A percentile compares a stretch with the other conserved stretches of the same genome.
These are phyloP conservation scores for Bremia lactucae DNA, from an alignment of 352 stramenopile species.

Conservation along the genomic window DNA sequence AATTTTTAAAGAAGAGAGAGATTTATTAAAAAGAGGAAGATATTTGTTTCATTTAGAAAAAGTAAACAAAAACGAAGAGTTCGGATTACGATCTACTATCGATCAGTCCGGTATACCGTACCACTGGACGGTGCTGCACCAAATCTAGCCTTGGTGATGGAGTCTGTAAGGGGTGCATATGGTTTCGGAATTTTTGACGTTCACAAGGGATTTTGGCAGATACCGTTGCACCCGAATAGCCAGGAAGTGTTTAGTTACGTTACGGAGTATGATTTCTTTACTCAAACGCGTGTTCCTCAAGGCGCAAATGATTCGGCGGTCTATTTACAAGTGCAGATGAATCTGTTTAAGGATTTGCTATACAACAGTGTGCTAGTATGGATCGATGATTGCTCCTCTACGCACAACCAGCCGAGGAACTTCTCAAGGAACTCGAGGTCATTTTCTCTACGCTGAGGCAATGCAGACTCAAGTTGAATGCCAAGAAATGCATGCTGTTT, in stretches of 20 bases:
- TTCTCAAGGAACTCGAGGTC: background rate
- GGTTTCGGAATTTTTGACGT: conserved; percentile 8
- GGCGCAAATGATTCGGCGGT: conserved; percentile 1
- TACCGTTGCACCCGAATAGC: background rate
- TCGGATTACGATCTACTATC: conserved; percentile 4
- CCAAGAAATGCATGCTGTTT: conserved; percentile 10
- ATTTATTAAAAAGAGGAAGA: too few relatives aligned
- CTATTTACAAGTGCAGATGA: conserved; percentile 3
- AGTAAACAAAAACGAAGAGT: too few relatives aligned
- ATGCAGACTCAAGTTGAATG: conserved; percentile 5
- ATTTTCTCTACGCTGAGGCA: conserved; percentile 2
- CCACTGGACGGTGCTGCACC: conserved; percentile 1
- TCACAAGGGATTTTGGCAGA: conserved; percentile 6
- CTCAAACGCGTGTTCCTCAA: background rate
- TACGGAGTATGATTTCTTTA: background rate
- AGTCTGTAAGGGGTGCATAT: background rate
- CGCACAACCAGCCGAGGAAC: background rate
- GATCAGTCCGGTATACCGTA: background rate
- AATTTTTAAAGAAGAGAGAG: too few relatives aligned
- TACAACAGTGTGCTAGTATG: background rate
- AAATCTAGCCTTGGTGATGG: background rate
- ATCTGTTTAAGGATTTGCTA: background rate
- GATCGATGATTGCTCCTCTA: conserved; percentile 1
- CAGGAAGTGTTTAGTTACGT: conserved; percentile 2
- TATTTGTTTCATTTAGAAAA: too few relatives aligned